Base-by-base conservation (phyloP, 169 alveolate genomes). In the Plasmodium vinckei region DNA sequence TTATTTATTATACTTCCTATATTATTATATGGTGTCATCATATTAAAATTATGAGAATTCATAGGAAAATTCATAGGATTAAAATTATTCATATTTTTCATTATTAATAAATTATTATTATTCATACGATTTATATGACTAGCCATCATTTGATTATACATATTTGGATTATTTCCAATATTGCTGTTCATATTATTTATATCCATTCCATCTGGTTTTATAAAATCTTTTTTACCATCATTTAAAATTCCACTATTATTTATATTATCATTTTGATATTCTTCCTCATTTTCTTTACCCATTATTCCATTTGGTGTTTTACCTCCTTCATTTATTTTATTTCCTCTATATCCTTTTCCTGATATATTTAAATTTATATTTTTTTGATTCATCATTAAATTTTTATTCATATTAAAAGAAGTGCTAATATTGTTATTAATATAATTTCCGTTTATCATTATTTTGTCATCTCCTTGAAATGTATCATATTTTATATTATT, bases 51-150 rank as follows among this genome's bases (percentile, higher is more conserved):
- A 54, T 75, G 49, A 0, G 84, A 21, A 68, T 79, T 79, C 56
- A 71, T 17, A 19, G 64, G 72, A 9, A 68, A 54, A 61, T 67
- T 82, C 72, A 82, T 54, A 12, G 67, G 12, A 33, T 72, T 72
- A 53, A 21, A 27, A 61, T 67, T 82, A 23, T 69, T 56, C 53
- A 65, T 56, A n/a, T 59, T 46, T 54, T 67, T 82, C 9, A 33
- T 13, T 12, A 47, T n/a, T 53, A 54, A 25, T 4, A 82, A 9
- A 46, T 39, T 70, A 9, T 56, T 63, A 49, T 63, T 61, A 27
- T 53, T 53, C n/a, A 64, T 61, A 33, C 19, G 47, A 27, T 49
- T 63, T 15, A 72, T n/a, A 57, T 42, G 19, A 47, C 42, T 42
- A 25, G 23, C 42, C n/a, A 12, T 51, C 7, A 51, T 13, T 51